phyloP scores from a whole-genome alignment of 352 stramenopile genomes.

The Globisporangium cylindrosporum region DNA sequence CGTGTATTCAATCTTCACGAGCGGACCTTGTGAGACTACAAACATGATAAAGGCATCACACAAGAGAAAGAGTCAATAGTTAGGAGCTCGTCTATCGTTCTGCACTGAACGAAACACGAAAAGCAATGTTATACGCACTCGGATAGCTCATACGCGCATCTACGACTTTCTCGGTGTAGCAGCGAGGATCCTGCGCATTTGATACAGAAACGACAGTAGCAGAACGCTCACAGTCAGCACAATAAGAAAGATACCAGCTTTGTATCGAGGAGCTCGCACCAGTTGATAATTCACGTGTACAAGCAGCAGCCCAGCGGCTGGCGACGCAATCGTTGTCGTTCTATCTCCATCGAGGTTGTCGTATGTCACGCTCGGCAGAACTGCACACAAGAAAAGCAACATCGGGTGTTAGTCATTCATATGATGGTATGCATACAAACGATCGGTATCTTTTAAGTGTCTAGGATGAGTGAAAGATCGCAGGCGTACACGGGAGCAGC shows the following conservation, averaged over 20 bases:
- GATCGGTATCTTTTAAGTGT: not conserved
- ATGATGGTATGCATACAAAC: not conserved
- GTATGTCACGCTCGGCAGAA: slow-evolving; percentile 46
- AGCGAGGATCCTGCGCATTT: slow-evolving; percentile 39
- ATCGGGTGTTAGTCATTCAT: not conserved
- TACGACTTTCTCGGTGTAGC: slow-evolving; percentile 53
- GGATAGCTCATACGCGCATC: slow-evolving; percentile 50
- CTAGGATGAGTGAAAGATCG: not conserved
- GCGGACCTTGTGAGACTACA: slow-evolving; percentile 30
- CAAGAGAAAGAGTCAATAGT: not conserved
- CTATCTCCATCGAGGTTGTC: slow-evolving; percentile 52
- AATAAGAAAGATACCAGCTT: not conserved
- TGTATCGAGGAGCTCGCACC: slow-evolving; percentile 12
- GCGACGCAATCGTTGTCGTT: slow-evolving; percentile 34
- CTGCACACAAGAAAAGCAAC: slow-evolving; percentile 17
- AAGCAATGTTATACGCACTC: slow-evolving; percentile 19
- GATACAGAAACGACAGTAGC: not conserved
- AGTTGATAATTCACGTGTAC: slow-evolving; percentile 52
- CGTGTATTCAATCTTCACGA: slow-evolving; percentile 44
- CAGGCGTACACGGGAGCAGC: slow-evolving; percentile 3
- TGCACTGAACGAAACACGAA: not conserved
- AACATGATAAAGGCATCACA: not conserved
- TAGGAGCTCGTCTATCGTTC: not conserved
- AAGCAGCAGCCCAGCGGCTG: slow-evolving; percentile 40
- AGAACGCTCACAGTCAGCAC: slow-evolving; percentile 1